Conservation (phyloP, 768 basidiomycete species). For the Mycena leptocephala region DNA sequence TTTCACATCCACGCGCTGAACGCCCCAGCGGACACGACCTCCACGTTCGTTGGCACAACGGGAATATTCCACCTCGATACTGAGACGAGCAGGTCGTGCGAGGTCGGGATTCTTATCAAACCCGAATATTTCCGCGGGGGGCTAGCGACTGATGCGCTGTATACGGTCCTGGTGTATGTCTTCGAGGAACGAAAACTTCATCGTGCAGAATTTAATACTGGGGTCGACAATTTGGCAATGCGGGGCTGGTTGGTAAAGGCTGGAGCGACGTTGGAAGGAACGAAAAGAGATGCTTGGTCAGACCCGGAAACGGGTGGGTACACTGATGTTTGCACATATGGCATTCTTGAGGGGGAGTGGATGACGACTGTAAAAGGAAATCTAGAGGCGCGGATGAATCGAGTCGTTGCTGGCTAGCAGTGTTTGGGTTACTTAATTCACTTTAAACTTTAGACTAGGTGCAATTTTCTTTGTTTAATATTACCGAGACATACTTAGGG, state of each 20-base stretch:
- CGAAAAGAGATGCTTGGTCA: conserved; percentile 59
- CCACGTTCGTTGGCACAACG: conserved; percentile 55
- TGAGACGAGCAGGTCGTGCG: conserved; percentile 52
- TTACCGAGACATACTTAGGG: no score
- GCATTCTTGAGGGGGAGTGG: conserved; percentile 63
- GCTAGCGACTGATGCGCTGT: conserved; percentile 62
- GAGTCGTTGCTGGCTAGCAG: not conserved
- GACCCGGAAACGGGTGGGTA: conserved; percentile 50
- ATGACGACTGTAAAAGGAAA: conserved; percentile 44
- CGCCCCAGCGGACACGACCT: conserved; percentile 9
- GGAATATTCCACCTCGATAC: conserved; percentile 60
- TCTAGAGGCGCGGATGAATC: conserved; percentile 26
- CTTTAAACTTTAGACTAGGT: not conserved
- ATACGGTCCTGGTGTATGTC: conserved; percentile 56
- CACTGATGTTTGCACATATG: conserved; percentile 58
- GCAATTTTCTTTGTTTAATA: no score
- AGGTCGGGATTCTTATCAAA: conserved; percentile 60
- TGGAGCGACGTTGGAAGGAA: conserved; percentile 56
- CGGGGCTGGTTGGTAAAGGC: conserved; percentile 62
- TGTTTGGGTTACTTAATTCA: not conserved
- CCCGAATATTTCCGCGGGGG: conserved; percentile 57
- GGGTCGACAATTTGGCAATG: conserved; percentile 62
- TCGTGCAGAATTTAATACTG: conserved; percentile 61
- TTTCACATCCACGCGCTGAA: conserved; percentile 54
- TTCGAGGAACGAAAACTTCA: conserved; percentile 62